Base-by-base conservation (phyloP, 2,329 filamentous ascomycete species). In the Dactylonectria macrodidyma region DNA sequence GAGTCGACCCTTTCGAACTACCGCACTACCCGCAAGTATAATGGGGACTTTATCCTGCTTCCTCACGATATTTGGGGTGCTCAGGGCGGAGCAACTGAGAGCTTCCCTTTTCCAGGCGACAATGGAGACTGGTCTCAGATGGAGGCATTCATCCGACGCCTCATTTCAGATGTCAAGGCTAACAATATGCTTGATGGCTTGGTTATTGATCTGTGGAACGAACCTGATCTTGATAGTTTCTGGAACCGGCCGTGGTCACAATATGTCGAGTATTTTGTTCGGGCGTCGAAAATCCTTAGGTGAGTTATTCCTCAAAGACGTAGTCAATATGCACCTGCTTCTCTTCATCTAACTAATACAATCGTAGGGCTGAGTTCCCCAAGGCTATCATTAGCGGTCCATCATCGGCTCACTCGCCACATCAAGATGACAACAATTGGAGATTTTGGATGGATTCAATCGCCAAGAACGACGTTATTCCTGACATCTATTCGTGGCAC, bases 401-500 rank as follows among this genome's bases (percentile, higher is more conserved):
- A 3, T 59, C 56, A 12, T 48, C 47, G 36, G 56, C 56, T 10
- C 56, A 59, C n/a, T 26, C n/a, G 11, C 56, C 56, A 1, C 14
- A 33, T 9, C 14, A 11, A 5, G 34, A 8, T 12, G 14, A 59
- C 11, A 30, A 50, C 3, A 59, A 59, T 9, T 50, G 56, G 56
- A 46, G 48, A 19, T n/a, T 30, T 2, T 59, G 44, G 56, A 22
- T 8, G n/a, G 16, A 34, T 44, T 8, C 11, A n/a, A 2, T 59
- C 26, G 9, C 30, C 11, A 1, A 14, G 5, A 44, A 34, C 11
- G 16, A 50, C 19, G 3, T 44, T 1, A 19, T 48, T 3, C 56
- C 44, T 12, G 56, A 50, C 11, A 22, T 48, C 10, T 59, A 59
- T 24, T 59, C 56, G 9, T 59, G 56, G 56, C 56, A 59, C n/a